Percentiles rank a stretch among this genome's conserved stretches.
Evolutionary conservation across 2,329 filamentous ascomycete genomes (phyloP).

Genomic region (Bimuria novae-zelandiae): DNA sequence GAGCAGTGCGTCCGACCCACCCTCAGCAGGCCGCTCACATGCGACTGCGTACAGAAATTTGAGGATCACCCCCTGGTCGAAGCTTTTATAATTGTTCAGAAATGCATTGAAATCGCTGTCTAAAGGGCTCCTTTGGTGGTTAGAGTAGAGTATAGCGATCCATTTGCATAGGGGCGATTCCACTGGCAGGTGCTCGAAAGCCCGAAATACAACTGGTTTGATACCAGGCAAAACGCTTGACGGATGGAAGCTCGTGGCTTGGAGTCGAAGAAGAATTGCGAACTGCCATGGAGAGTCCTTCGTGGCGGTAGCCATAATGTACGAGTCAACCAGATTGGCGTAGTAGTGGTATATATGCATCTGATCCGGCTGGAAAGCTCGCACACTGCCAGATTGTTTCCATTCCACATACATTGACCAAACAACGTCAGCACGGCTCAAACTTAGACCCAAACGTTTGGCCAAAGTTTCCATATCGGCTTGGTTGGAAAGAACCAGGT

Average conservation of each 20-base stretch:
- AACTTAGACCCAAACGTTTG: background rate
- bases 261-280: conserved; percentile 17
- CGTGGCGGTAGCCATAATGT: conserved; percentile 14
- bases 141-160: conserved; percentile 19
- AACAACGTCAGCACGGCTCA: background rate
- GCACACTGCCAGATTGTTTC: background rate
- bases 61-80: conserved; percentile 5
- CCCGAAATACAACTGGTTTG: background rate
- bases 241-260: conserved; percentile 15
- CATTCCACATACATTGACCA: conserved; percentile 8
- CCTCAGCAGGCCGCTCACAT: conserved; percentile 11
- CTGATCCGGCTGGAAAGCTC: background rate
- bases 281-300: conserved; percentile 9
- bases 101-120: conserved; percentile 10
- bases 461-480: background rate
- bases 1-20: conserved; percentile 13
- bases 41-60: conserved; percentile 18
- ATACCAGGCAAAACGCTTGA: conserved; percentile 4
- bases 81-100: background rate
- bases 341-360: conserved; percentile 18
- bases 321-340: conserved; percentile 17
- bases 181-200: conserved; percentile 18
- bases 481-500: background rate
- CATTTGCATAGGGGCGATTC: conserved; percentile 20
- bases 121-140: conserved; percentile 19